Percentiles rank a stretch among this genome's conserved stretches.
These are phyloP conservation scores for Ophiocytium majus DNA, from an alignment of 352 stramenopile species.

Conservation along the genomic window DNA sequence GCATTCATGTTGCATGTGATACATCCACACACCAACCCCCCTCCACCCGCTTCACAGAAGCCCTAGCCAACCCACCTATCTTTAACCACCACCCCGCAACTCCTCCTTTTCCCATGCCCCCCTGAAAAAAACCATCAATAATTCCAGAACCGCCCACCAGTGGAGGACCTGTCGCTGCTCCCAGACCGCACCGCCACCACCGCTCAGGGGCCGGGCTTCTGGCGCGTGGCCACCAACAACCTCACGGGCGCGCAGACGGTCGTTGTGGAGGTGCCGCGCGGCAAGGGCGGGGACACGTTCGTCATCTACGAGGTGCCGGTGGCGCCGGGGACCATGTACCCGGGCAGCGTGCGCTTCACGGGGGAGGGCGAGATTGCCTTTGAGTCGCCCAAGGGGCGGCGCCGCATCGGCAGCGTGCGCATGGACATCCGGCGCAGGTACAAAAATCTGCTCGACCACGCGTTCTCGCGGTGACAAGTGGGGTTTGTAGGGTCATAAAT, in stretches of 20 bases:
- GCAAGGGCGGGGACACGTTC: background rate
- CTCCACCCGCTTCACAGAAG: too few relatives aligned
- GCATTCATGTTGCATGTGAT: too few relatives aligned
- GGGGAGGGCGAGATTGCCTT: background rate
- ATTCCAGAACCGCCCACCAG: background rate
- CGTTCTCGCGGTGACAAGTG: background rate
- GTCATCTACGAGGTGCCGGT: background rate
- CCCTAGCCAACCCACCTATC: too few relatives aligned
- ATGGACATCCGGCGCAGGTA: conserved; percentile 12
- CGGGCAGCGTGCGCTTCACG: conserved; percentile 2
- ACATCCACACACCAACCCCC: too few relatives aligned
- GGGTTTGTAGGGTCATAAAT: background rate
- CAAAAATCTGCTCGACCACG: conserved; percentile 2
- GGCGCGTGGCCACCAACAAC: background rate
- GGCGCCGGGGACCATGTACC: conserved; percentile 6
- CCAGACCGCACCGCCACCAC: background rate
- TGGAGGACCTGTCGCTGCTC: conserved; percentile 6
- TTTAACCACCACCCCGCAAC: too few relatives aligned
- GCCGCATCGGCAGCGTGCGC: background rate
- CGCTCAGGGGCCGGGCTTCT: background rate
- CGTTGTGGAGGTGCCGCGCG: background rate
- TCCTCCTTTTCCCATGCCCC: too few relatives aligned
- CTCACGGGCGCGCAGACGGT: conserved; percentile 11
- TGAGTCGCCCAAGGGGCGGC: background rate
- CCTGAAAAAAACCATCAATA: too few relatives aligned